phyloP scores from a whole-genome alignment of 176 grass and related monocot genomes.

The Zoysia pacifica region DNA sequence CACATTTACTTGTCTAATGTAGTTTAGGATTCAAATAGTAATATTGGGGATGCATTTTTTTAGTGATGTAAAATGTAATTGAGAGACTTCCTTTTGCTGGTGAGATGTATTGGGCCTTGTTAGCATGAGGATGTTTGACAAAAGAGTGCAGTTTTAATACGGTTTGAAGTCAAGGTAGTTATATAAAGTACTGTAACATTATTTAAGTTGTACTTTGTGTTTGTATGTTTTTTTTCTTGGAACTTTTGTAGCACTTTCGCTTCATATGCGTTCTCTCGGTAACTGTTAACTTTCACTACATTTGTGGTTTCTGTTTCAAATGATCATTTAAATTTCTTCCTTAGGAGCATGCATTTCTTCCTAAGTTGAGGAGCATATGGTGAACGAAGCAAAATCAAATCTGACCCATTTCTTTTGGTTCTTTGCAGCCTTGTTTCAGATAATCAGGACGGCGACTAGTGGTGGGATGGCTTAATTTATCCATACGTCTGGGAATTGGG shows the following conservation, averaged over 20 bases:
- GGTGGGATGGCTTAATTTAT: conserved; percentile 42
- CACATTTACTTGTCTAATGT: background rate
- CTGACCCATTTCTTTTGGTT: conserved; percentile 21
- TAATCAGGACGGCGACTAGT: conserved; percentile 60
- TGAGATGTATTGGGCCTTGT: background rate
- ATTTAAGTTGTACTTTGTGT: background rate
- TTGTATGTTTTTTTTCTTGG: background rate
- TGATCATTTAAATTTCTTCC: background rate
- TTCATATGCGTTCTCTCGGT: too few species aligned
- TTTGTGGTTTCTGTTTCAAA: background rate
- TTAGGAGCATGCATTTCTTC: background rate
- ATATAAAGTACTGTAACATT: too few species aligned
- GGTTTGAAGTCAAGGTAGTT: background rate
- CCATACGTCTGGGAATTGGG: conserved; percentile 17
- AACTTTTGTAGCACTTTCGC: background rate
- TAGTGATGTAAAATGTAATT: background rate
- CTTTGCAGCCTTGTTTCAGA: conserved; percentile 68
- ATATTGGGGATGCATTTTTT: background rate
- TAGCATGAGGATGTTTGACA: background rate
- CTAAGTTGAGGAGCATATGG: background rate
- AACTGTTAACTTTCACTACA: background rate
- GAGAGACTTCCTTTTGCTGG: background rate
- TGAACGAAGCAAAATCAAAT: background rate
- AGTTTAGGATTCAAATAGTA: conserved; percentile 1
- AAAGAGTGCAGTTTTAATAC: background rate